Evolutionary conservation across 2,329 filamentous ascomycete genomes (phyloP).

Genomic region (Hirsutella rhossiliensis): DNA sequence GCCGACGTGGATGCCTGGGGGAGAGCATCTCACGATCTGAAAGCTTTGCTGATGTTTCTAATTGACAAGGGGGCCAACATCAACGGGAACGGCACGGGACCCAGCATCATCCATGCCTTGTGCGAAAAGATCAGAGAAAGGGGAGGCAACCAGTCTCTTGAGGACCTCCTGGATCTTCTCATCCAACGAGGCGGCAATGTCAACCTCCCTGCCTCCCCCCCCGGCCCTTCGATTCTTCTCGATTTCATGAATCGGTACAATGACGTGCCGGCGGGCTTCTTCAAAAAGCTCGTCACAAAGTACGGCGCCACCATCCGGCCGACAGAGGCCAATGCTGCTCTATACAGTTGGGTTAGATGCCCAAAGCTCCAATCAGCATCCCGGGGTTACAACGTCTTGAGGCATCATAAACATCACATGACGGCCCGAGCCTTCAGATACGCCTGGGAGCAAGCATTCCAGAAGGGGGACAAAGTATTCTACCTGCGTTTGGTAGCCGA

Average conservation of each 20-base stretch:
- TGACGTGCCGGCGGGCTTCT: background rate
- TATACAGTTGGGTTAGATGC: background rate
- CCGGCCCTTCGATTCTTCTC: background rate
- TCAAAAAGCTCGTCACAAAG: background rate
- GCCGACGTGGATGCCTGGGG: no score
- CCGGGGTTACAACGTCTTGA: background rate
- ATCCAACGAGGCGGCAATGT: no score
- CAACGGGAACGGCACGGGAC: background rate
- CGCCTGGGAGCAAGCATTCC: no score
- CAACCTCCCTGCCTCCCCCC: no score
- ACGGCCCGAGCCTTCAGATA: no score
- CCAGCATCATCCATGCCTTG: background rate
- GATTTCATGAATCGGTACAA: background rate
- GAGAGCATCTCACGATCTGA: background rate
- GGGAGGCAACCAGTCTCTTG: background rate
- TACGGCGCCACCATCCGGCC: constrained; percentile 1
- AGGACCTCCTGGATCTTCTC: background rate
- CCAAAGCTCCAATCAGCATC: background rate
- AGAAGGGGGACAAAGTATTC: no score
- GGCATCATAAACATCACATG: background rate
- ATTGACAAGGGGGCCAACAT: background rate
- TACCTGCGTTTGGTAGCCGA: no score
- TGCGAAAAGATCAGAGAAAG: background rate
- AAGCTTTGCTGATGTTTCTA: background rate
- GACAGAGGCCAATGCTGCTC: background rate